phyloP scores from a whole-genome alignment of 345 rosid species.

The Hirschfeldia incana region DNA sequence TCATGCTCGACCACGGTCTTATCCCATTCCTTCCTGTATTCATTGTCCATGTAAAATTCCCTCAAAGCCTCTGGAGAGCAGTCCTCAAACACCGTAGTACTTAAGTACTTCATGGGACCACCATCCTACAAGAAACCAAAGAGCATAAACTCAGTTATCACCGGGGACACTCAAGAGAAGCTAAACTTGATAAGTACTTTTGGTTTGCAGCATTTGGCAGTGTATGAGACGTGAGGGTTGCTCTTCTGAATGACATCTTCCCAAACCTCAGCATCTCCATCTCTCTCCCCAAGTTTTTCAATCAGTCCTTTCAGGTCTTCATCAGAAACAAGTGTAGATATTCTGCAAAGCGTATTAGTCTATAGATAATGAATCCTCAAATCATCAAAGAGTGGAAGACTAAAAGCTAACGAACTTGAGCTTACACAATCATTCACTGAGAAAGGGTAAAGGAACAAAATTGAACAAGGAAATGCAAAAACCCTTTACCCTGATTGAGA shows the following conservation, averaged over 20 bases:
- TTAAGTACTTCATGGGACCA: constrained; percentile 73
- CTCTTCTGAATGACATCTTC: constrained; percentile 56
- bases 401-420: neutral
- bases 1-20: constrained; percentile 54
- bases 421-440: too few species aligned
- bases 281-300: constrained; percentile 50
- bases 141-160: neutral
- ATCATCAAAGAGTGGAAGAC: neutral
- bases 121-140: constrained; percentile 46
- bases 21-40: constrained; percentile 83
- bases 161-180: neutral
- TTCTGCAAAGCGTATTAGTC: constrained; percentile 40
- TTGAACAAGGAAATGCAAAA: neutral
- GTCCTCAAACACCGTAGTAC: constrained; percentile 70
- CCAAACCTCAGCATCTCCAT: constrained; percentile 52
- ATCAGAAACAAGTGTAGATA: constrained; percentile 51
- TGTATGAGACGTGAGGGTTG: constrained; percentile 54
- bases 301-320: constrained; percentile 71
- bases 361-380: neutral
- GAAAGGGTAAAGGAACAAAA: neutral
- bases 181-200: neutral
- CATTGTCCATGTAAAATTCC: constrained; percentile 91
- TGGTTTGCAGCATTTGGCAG: constrained; percentile 33
- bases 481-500: constrained; percentile 33
- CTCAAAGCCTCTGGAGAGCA: constrained; percentile 61